These are phyloP conservation scores for Panus rudis DNA, from an alignment of 768 basidiomycete genomes.

Conservation along the genomic window DNA sequence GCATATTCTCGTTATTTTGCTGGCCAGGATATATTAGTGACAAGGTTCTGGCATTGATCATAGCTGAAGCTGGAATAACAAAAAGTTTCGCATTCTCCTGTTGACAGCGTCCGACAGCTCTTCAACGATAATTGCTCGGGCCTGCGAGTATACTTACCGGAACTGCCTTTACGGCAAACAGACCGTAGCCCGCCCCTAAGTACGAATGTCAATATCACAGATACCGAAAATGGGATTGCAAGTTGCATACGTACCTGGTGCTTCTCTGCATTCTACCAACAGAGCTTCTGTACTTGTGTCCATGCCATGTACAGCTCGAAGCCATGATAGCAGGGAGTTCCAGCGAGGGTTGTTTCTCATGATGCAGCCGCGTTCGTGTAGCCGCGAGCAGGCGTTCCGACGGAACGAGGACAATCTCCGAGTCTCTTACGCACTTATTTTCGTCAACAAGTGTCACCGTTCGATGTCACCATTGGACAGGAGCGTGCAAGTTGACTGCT, in stretches of 20 bases:
- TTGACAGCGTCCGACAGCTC: constrained; percentile 14
- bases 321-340: constrained; percentile 15
- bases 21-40: constrained; percentile 45
- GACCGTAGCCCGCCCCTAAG: constrained; percentile 61
- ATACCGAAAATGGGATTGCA: constrained; percentile 2
- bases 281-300: constrained; percentile 31
- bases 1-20: constrained; percentile 6
- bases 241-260: constrained; percentile 35
- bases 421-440: no score
- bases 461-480: no score
- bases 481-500: no score
- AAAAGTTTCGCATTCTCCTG: constrained; percentile 56
- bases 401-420: no score
- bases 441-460: no score
- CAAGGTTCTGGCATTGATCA: constrained; percentile 73
- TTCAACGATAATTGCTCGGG: no score
- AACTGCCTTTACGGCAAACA: constrained; percentile 46
- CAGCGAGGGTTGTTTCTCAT: no score
- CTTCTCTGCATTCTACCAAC: constrained; percentile 43
- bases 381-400: no score
- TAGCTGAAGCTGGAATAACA: constrained; percentile 56
- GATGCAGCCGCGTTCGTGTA: no score
- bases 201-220: not conserved
- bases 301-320: constrained; percentile 19
- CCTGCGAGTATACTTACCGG: constrained; percentile 28